These are phyloP conservation scores for Serendipita indica DNA, from an alignment of 768 basidiomycete genomes.

Conservation along the genomic window DNA sequence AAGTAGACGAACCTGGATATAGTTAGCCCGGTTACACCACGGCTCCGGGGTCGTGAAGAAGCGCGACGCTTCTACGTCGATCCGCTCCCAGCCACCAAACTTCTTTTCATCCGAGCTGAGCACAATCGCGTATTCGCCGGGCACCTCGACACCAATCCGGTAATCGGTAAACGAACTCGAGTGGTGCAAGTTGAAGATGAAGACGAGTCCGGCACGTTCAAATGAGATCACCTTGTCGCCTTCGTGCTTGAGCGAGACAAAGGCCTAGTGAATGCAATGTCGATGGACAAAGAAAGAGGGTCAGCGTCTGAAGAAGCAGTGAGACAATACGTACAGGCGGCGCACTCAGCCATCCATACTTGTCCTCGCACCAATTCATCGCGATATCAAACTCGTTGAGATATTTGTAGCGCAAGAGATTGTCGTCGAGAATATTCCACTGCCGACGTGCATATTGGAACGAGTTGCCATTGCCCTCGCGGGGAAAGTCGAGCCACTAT, in stretches of 20 bases:
- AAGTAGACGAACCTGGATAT: conserved; percentile 59
- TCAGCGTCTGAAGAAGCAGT: not conserved
- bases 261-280: conserved; percentile 39
- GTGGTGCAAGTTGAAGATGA: conserved; percentile 96
- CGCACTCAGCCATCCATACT: conserved; percentile 71
- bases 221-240: conserved; percentile 84
- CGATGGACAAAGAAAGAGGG: not conserved
- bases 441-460: conserved; percentile 96
- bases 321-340: conserved; percentile 42
- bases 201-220: conserved; percentile 85
- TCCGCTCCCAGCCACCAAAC: conserved; percentile 84
- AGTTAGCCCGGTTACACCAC: conserved; percentile 92
- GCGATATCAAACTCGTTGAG: conserved; percentile 84
- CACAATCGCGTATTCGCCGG: conserved; percentile 73
- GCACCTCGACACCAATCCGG: conserved; percentile 71
- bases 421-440: conserved; percentile 88
- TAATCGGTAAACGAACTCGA: conserved; percentile 86
- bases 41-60: conserved; percentile 73
- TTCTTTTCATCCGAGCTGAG: conserved; percentile 72
- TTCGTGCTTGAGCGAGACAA: conserved; percentile 90
- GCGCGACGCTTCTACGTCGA: conserved; percentile 38
- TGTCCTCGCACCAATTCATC: conserved; percentile 77
- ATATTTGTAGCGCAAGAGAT: conserved; percentile 76
- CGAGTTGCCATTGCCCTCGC: conserved; percentile 87
- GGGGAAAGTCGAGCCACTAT: conserved; percentile 99